These are phyloP conservation scores for Epichloe uncinata DNA, from an alignment of 2,329 filamentous ascomycete genomes.

Conservation along the genomic window DNA sequence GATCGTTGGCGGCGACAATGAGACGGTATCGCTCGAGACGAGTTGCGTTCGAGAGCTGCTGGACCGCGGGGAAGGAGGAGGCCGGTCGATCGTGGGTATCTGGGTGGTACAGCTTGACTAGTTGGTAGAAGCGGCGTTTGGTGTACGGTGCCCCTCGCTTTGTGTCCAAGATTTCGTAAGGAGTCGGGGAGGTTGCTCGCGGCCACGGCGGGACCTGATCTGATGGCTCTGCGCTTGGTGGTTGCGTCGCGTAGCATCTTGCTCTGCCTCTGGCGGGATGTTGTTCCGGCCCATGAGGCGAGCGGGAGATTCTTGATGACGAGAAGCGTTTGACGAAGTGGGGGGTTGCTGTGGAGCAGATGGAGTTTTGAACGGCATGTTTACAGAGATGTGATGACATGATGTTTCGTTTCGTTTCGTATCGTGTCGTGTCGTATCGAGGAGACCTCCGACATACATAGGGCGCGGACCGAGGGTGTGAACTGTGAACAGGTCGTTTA, in stretches of 20 bases:
- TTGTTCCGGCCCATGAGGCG: neutral
- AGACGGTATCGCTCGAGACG: slow-evolving; percentile 84
- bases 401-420: too few relatives aligned
- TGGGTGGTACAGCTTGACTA: slow-evolving; percentile 94
- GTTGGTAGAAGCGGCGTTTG: slow-evolving; percentile 73
- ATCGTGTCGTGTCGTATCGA: too few relatives aligned
- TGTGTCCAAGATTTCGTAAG: slow-evolving; percentile 74
- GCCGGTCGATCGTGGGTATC: slow-evolving; percentile 41
- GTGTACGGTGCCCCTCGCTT: slow-evolving; percentile 54
- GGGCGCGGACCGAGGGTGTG: slow-evolving; percentile 6
- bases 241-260: slow-evolving; percentile 3
- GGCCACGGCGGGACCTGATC: slow-evolving; percentile 30
- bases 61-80: neutral
- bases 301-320: neutral
- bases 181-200: slow-evolving; percentile 46
- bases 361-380: neutral
- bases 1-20: slow-evolving; percentile 73
- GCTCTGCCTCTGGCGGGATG: neutral
- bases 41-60: slow-evolving; percentile 34
- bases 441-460: too few relatives aligned
- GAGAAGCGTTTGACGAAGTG: neutral
- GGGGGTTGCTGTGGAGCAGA: neutral
- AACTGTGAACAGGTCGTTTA: neutral
- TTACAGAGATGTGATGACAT: neutral
- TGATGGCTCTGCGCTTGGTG: neutral